Evolutionary conservation across 345 rosid genomes (phyloP), one percentile per base, ranked within the genome.

Genomic region (Eucalyptus sp.): DNA sequence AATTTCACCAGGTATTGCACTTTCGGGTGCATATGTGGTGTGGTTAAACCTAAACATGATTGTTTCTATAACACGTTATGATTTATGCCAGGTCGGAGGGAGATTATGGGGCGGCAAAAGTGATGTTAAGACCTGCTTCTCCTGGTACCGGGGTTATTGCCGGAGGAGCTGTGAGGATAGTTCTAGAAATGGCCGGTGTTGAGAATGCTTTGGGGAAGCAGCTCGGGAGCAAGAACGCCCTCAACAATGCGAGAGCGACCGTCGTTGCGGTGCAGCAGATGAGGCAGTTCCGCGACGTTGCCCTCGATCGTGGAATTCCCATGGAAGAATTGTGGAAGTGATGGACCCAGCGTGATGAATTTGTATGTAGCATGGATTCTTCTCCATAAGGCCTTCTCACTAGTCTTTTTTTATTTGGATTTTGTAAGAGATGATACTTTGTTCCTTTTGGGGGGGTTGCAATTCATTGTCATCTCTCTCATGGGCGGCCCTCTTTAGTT

Each of bases 111-210:
- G 99, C 98, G 79, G 99, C 98, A 1, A 94, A 90, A 92, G 99
- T 97, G 94, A 97, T 96, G 99, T 97, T 96, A 81, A 95, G 99
- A 93, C 99, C 99, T 27, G 96, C 99, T 80, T 93, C 96, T 50
- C 98, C 98, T 33, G 99, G 99, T 89, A 95, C 98, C 0, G 99
- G 99, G 88, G 98, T 97, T 90, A 95, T 94, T 91, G 99, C 99
- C 3, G 99, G 99, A 91, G 99, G 98, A 88, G 95, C 98, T 31
- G 99, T 97, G 83, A 94, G 97, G 90, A 95, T 95, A 18, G 99
- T 96, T 89, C 94, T 97, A 3, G 99, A 97, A 93, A 93, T 97
- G 99, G 98, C 98, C 2, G 99, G 99, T 58, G 98, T 96, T 48
- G 96, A 95, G 91, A 97, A 97, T 62, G 98, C 97, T 1, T 87